Base-by-base conservation (phyloP, 2,329 filamentous ascomycete species). In the Emydomyces testavorans region DNA sequence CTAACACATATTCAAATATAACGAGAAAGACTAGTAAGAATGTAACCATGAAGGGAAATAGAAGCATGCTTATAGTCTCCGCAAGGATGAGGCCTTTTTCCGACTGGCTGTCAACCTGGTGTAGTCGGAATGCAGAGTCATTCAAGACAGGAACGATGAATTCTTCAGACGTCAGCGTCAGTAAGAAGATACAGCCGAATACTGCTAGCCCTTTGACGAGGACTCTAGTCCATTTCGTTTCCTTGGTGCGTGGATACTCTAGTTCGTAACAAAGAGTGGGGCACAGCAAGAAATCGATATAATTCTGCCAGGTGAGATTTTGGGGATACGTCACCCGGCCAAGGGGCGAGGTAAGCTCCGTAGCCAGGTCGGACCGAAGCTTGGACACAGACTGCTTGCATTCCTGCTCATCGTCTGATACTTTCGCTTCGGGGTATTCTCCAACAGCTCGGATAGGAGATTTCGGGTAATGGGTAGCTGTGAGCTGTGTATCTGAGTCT, bases 201-300 rank as follows among this genome's bases (percentile, higher is more conserved):
- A 92, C 84, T 39, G 92, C 92, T 13, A 89, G 67, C 18, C 86
- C 79, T 67, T 96, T 96, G 65, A 82, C 85, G 50, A 85, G 78
- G 37, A 96, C 77, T 54, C 88, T 82, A 16, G 79, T 75, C 81
- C 85, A 94, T 57, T 85, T 79, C 50, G 87, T 80, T n/a, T 72
- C 69, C 10, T 75, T 63, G 8, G 78, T 88, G 41, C 92, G 82
- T 1, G 92, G 92, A 64, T 96, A 98, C 64, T 96, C 90, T 42
- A 96, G 75, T 67, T 98, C 92, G 67, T 98, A 98, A 73, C 92
- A 98, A 16, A 98, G 77, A 0, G 92, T 98, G 13, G 92, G 92
- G 60, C 89, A 96, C 60, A 92, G 78, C 8, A 95, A 71, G 63
- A 83, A 96, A 69, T 96, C 92, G 49, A 78, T 56, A 62, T 85